Conservation (phyloP, 1,139 yeast genomes). For the Groenewaldozyma auringiensis region DNA sequence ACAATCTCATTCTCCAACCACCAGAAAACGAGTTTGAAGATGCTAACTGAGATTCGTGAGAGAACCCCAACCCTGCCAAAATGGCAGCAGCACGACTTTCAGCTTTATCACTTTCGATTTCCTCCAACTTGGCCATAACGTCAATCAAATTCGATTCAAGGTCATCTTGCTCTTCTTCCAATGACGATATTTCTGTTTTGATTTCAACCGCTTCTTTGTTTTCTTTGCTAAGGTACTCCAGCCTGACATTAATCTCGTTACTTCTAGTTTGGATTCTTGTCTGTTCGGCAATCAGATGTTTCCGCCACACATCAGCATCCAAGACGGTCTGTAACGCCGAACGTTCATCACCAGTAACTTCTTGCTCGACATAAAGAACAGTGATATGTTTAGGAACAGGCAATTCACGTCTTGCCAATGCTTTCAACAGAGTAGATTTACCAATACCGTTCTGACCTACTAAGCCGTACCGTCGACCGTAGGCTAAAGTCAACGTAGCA, state of each 20-base stretch:
- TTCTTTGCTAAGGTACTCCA: conserved; percentile 55
- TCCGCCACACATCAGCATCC: conserved; percentile 99
- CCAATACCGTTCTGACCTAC: conserved; percentile 99
- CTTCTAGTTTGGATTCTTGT: conserved; percentile 64
- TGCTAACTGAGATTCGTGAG: conserved; percentile 71
- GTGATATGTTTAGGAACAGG: conserved; percentile 92
- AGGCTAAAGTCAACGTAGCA: conserved; percentile 76
- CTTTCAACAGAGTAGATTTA: conserved; percentile 86
- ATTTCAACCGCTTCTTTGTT: conserved; percentile 30
- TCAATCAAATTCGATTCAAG: conserved; percentile 70
- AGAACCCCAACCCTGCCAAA: conserved; percentile 85
- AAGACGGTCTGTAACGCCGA: conserved; percentile 85
- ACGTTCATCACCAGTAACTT: conserved; percentile 86
- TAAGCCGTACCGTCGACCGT: conserved; percentile 93
- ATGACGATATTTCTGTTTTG: conserved; percentile 66
- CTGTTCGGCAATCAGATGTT: conserved; percentile 75
- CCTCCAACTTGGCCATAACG: conserved; percentile 71
- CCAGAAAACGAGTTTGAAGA: conserved; percentile 93
- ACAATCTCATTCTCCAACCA: conserved; percentile 99
- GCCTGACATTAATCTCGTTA: conserved; percentile 60
- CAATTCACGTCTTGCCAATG: conserved; percentile 87
- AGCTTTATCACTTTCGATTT: conserved; percentile 96
- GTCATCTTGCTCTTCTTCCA: conserved; percentile 87
- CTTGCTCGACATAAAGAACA: conserved; percentile 95
- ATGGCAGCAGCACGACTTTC: conserved; percentile 97